Evolutionary conservation across 139 green algal species (phyloP).

Genomic region (Chlorella ohadii): DNA sequence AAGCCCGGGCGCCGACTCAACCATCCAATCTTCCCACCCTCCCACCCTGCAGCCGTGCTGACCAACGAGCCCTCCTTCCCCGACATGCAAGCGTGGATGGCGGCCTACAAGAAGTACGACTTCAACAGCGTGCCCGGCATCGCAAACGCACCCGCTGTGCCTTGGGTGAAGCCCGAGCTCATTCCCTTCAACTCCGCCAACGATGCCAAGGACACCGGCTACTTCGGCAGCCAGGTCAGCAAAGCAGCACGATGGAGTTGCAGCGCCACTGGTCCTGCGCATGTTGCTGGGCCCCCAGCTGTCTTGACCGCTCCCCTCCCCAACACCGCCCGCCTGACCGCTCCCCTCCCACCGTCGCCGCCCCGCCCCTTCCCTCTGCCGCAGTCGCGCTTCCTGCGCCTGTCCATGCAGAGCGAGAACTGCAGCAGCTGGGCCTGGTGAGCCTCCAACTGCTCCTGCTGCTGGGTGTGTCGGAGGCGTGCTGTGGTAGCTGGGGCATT

Average conservation of each 20-base stretch:
- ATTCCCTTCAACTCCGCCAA: neutral
- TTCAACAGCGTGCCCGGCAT: neutral
- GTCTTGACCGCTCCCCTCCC: too few species aligned
- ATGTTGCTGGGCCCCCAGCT: too few species aligned
- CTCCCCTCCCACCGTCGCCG: too few species aligned
- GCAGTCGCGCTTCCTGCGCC: conserved; percentile 9
- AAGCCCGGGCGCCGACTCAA: too few species aligned
- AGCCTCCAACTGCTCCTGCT: neutral
- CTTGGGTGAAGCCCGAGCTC: neutral
- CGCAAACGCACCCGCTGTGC: neutral
- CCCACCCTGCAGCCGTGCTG: neutral
- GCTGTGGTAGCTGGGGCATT: too few species aligned
- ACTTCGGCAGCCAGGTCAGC: neutral
- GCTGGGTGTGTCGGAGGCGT: too few species aligned
- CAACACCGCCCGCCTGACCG: too few species aligned
- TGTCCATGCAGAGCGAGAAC: neutral
- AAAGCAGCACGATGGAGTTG: too few species aligned
- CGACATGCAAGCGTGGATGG: neutral
- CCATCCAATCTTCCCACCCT: neutral
- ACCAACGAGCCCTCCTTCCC: conserved; percentile 2
- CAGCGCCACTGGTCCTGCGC: too few species aligned
- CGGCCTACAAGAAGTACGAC: neutral
- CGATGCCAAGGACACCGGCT: neutral
- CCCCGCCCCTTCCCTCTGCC: neutral
- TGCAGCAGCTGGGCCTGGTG: neutral